A percentile compares a stretch with the other conserved stretches of the same genome.
Evolutionary conservation across 345 rosid species (phyloP).

Genomic region (Eucalyptus paniculata): DNA sequence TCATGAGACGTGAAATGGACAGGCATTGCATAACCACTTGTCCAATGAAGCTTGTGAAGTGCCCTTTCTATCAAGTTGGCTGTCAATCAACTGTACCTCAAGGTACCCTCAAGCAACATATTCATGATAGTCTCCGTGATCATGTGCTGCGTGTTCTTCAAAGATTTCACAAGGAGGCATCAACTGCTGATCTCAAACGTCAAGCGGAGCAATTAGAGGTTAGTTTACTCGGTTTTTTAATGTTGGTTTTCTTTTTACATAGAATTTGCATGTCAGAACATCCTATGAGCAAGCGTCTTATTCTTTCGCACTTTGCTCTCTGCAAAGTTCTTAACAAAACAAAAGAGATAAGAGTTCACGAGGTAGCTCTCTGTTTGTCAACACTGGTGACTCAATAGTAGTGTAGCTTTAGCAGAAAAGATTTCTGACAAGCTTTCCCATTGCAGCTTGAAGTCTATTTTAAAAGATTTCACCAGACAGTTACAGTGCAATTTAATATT

Average conservation of each 20-base stretch:
- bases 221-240: background rate
- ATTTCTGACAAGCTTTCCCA: background rate
- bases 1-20: conserved; percentile 86
- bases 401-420: background rate
- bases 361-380: background rate
- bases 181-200: conserved; percentile 36
- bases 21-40: conserved; percentile 84
- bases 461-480: background rate
- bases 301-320: background rate
- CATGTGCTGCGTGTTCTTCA: conserved; percentile 56
- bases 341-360: background rate
- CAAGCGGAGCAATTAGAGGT: conserved; percentile 43
- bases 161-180: conserved; percentile 37
- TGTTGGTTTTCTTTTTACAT: background rate
- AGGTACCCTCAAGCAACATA: conserved; percentile 38
- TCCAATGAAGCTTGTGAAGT: conserved; percentile 74
- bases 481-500: background rate
- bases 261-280: background rate
- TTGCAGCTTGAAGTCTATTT: background rate
- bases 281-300: background rate
- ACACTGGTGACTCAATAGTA: background rate
- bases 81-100: conserved; percentile 52
- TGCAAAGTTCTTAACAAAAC: background rate
- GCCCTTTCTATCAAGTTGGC: conserved; percentile 72
- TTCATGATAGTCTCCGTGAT: conserved; percentile 28